Evolutionary conservation across 2,329 filamentous ascomycete species (phyloP).

Genomic region (Purpureocillium takamizusanense): DNA sequence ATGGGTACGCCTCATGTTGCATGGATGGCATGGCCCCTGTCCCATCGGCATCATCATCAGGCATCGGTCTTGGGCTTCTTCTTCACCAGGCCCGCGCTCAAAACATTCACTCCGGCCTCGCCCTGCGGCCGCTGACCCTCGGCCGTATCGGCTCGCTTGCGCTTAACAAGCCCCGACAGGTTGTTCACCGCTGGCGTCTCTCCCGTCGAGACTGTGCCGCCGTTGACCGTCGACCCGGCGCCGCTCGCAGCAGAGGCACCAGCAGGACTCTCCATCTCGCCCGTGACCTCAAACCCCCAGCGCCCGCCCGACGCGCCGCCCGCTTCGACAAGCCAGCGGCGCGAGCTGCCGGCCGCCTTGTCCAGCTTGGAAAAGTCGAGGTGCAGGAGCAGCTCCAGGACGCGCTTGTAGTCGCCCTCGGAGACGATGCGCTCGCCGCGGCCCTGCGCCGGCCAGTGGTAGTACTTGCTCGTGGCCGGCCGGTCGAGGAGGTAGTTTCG

Average conservation of each 20-base stretch:
- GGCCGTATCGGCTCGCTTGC: constrained; percentile 28
- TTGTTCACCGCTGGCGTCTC: constrained; percentile 28
- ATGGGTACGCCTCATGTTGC: not conserved
- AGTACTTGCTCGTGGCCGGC: constrained; percentile 50
- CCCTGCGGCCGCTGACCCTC: too few relatives aligned
- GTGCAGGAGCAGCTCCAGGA: constrained; percentile 60
- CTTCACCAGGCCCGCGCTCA: constrained; percentile 37
- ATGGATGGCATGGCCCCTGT: too few relatives aligned
- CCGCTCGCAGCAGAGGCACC: constrained; percentile 3
- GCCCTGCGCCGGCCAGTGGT: constrained; percentile 53
- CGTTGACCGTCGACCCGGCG: constrained; percentile 5
- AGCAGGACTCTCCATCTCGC: constrained; percentile 26
- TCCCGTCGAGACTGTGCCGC: not conserved
- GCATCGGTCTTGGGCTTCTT: constrained; percentile 49
- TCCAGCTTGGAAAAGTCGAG: constrained; percentile 63
- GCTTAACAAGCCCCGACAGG: constrained; percentile 37
- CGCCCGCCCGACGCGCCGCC: constrained; percentile 33
- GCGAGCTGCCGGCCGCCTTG: constrained; percentile 55
- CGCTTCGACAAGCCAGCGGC: constrained; percentile 64
- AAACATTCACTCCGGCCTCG: constrained; percentile 31
- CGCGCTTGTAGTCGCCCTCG: constrained; percentile 56
- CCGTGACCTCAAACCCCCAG: constrained; percentile 45
- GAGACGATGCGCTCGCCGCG: constrained; percentile 56
- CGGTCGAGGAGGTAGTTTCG: constrained; percentile 39
- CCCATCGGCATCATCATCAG: constrained; percentile 27